These are phyloP conservation scores for Saccharomycopsis vini DNA, from an alignment of 805 yeast species.

Conservation along the genomic window DNA sequence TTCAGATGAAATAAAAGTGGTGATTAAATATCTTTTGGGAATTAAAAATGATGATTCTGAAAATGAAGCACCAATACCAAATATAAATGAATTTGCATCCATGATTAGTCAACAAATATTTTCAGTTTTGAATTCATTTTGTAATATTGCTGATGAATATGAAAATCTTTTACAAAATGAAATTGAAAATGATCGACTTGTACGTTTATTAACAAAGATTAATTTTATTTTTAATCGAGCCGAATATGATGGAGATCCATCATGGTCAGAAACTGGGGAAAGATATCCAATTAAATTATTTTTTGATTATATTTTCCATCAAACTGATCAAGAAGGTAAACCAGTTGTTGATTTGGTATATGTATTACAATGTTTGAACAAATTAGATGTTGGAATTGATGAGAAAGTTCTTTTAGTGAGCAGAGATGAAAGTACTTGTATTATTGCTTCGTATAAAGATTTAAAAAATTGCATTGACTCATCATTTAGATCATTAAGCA, in stretches of 20 bases:
- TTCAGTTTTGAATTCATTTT: constrained; percentile 39
- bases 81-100: constrained; percentile 29
- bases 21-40: constrained; percentile 32
- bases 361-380: constrained; percentile 70
- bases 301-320: constrained; percentile 79
- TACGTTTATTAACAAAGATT: constrained; percentile 72
- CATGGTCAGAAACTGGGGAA: constrained; percentile 72
- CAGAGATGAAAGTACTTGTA: constrained; percentile 75
- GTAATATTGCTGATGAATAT: constrained; percentile 44
- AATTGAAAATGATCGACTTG: constrained; percentile 80
- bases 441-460: constrained; percentile 80
- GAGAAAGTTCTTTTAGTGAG: constrained; percentile 76
- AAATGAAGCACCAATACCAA: no score
- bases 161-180: constrained; percentile 61
- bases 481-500: constrained; percentile 11
- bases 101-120: constrained; percentile 38
- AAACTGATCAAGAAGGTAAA: constrained; percentile 64
- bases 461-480: constrained; percentile 54
- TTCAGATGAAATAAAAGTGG: constrained; percentile 34
- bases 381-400: constrained; percentile 84
- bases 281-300: constrained; percentile 67
- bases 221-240: constrained; percentile 72
- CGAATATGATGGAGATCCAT: constrained; percentile 44
- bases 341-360: constrained; percentile 78
- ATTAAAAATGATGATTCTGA: neutral